Evolutionary conservation across 164 flowering plant genomes (phyloP).

Genomic region (Santalum album): DNA sequence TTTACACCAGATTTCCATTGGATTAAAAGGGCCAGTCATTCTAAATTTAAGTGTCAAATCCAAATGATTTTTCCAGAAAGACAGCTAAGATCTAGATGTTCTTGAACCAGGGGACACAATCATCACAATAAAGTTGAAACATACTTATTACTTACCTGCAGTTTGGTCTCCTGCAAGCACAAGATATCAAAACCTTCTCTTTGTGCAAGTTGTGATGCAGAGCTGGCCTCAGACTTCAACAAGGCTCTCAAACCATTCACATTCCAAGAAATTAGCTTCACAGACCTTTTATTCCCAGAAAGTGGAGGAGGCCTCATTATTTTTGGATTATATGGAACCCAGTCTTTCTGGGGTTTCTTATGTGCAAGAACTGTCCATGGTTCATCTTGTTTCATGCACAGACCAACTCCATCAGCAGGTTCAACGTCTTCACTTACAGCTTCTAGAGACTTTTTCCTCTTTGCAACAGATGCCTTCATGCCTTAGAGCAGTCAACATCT

Average conservation of each 20-base stretch:
- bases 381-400: slow-evolving; percentile 27
- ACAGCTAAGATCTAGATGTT: too few species aligned
- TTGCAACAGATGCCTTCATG: slow-evolving; percentile 13
- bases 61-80: too few species aligned
- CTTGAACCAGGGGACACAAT: too few species aligned
- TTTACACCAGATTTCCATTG: neutral
- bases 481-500: slow-evolving; percentile 16
- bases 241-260: slow-evolving; percentile 92
- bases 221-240: slow-evolving; percentile 54
- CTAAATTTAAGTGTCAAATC: neutral
- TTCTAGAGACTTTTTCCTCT: slow-evolving; percentile 21
- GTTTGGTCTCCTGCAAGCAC: slow-evolving; percentile 95
- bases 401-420: slow-evolving; percentile 13
- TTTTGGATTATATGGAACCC: slow-evolving; percentile 87
- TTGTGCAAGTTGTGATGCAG: slow-evolving; percentile 63
- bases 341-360: slow-evolving; percentile 83
- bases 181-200: slow-evolving; percentile 85
- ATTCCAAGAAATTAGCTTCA: slow-evolving; percentile 91
- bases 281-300: slow-evolving; percentile 27
- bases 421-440: slow-evolving; percentile 13
- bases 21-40: too few species aligned
- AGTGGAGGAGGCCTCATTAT: slow-evolving; percentile 76
- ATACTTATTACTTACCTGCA: slow-evolving; percentile 51
- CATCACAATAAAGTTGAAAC: too few species aligned
- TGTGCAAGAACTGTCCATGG: slow-evolving; percentile 90